phyloP scores from a whole-genome alignment of 176 grass and related monocot species.

The Aegilops longissima region DNA sequence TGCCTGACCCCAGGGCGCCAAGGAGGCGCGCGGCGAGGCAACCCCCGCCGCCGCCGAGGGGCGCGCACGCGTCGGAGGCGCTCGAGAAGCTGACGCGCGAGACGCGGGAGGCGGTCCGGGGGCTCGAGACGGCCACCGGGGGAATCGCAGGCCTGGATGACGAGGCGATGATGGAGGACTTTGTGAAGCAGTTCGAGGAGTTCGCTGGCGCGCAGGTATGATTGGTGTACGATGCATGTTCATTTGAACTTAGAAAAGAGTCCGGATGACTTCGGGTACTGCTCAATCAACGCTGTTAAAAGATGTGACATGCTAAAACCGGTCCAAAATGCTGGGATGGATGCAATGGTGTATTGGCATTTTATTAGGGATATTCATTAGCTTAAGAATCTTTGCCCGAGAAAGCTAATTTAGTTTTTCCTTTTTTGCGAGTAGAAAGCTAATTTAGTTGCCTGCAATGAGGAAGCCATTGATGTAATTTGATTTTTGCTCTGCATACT shows the following conservation, averaged over 20 bases:
- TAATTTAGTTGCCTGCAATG: background rate
- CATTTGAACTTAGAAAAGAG: background rate
- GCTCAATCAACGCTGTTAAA: conserved; percentile 1
- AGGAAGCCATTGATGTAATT: background rate
- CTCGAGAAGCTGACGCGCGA: conserved; percentile 90
- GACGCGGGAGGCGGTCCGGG: conserved; percentile 80
- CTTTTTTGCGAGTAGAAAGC: background rate
- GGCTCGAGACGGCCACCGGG: conserved; percentile 75
- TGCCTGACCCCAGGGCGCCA: conserved; percentile 64
- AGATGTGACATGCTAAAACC: background rate
- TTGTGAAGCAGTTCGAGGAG: conserved; percentile 98
- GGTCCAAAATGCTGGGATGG: background rate
- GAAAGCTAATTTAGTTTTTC: background rate
- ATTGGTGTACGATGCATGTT: background rate
- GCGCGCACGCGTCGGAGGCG: conserved; percentile 72
- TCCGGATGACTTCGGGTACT: background rate
- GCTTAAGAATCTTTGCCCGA: background rate
- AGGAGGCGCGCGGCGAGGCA: conserved; percentile 60
- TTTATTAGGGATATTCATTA: background rate
- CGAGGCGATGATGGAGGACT: conserved; percentile 95
- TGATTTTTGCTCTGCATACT: background rate
- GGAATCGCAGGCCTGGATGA: conserved; percentile 49
- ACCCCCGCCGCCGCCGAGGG: conserved; percentile 16
- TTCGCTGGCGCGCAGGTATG: conserved; percentile 82
- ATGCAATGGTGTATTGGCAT: background rate